Conservation (phyloP, 2,329 filamentous ascomycete species). For the Neonectria sp. region DNA sequence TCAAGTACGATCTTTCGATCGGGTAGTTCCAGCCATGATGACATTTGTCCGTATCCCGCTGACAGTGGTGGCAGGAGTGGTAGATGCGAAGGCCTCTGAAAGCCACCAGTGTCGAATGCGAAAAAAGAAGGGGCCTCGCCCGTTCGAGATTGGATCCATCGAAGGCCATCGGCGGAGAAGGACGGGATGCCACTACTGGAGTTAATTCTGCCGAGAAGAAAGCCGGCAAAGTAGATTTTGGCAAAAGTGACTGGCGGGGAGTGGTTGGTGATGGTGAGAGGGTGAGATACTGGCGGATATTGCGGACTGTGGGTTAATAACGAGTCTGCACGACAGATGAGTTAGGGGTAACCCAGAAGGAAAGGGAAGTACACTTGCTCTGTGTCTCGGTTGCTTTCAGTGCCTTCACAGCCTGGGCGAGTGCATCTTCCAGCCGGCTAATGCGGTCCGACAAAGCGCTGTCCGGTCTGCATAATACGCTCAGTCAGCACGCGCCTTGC, state of each 20-base stretch:
- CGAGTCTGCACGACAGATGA: neutral
- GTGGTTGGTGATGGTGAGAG: neutral
- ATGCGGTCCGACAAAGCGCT: neutral
- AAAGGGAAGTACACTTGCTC: neutral
- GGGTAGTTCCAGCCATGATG: conserved; percentile 1
- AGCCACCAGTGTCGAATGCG: neutral
- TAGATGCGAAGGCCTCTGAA: neutral
- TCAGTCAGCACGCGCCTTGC: neutral
- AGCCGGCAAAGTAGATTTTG: conserved; percentile 9
- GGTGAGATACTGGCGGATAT: neutral
- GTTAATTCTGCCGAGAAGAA: neutral
- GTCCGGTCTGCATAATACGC: neutral
- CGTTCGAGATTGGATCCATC: conserved; percentile 2
- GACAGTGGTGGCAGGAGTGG: neutral
- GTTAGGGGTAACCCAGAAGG: neutral
- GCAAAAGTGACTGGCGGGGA: conserved; percentile 1
- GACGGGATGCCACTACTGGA: conserved; percentile 2
- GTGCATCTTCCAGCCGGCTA: neutral
- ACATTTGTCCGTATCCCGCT: neutral
- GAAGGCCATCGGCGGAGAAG: neutral
- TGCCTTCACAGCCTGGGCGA: neutral
- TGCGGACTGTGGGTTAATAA: neutral
- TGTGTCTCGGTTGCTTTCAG: neutral
- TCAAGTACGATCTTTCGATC: neutral
- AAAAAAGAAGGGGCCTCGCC: neutral